Conservation (phyloP, 2,329 filamentous ascomycete species). For the Hypoxylon rubiginosum region DNA sequence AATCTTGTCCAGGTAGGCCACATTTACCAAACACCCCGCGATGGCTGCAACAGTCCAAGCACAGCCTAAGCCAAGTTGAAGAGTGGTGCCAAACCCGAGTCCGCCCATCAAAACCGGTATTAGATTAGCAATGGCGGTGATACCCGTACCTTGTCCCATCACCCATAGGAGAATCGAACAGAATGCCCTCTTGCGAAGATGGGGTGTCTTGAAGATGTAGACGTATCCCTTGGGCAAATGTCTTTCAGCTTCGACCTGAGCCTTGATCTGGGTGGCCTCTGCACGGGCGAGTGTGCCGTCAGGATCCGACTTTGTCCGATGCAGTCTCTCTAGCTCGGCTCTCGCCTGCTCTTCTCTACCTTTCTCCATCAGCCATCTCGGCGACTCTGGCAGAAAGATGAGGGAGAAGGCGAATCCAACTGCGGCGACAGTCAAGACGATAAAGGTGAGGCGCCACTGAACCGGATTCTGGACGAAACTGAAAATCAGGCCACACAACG, state of each 20-base stretch:
- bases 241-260: constrained; percentile 45
- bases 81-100: constrained; percentile 48
- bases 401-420: constrained; percentile 36
- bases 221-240: constrained; percentile 45
- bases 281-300: constrained; percentile 44
- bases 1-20: constrained; percentile 47
- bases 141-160: constrained; percentile 51
- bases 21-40: constrained; percentile 49
- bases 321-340: constrained; percentile 41
- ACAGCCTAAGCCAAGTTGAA: constrained; percentile 49
- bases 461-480: constrained; percentile 42
- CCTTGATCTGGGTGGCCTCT: constrained; percentile 48
- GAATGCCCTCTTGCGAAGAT: constrained; percentile 47
- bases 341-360: constrained; percentile 42
- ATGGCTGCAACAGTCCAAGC: constrained; percentile 48
- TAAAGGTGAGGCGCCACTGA: constrained; percentile 48
- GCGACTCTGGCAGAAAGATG: constrained; percentile 43
- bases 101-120: constrained; percentile 49
- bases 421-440: constrained; percentile 38
- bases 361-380: constrained; percentile 44
- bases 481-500: constrained; percentile 42
- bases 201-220: constrained; percentile 48
- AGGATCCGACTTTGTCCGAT: constrained; percentile 44
- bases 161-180: constrained; percentile 49
- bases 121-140: constrained; percentile 50